phyloP scores from a whole-genome alignment of 345 rosid genomes.

The Citropsis articulata region DNA sequence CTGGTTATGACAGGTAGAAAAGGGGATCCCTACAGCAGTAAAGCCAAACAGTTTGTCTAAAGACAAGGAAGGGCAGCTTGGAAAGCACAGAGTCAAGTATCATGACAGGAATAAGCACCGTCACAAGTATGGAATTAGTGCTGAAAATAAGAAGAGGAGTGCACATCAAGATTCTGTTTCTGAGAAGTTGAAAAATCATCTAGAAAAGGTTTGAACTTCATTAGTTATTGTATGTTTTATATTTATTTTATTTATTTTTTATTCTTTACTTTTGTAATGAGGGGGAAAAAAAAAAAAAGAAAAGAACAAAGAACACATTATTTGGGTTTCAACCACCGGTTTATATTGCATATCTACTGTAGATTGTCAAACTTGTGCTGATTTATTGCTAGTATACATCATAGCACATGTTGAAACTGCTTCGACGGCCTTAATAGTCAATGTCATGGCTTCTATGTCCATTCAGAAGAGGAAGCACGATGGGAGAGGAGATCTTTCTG shows the following conservation, averaged over 20 bases:
- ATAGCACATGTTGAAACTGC: not conserved
- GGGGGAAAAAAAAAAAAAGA: no score
- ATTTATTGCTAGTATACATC: not conserved
- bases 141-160: slow-evolving; percentile 47
- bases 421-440: not conserved
- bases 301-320: no score
- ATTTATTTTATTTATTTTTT: no score
- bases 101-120: slow-evolving; percentile 74
- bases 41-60: slow-evolving; percentile 62
- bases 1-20: slow-evolving; percentile 45
- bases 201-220: slow-evolving; percentile 52
- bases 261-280: not conserved
- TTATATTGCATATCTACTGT: not conserved
- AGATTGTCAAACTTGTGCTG: not conserved
- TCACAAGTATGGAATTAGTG: slow-evolving; percentile 31
- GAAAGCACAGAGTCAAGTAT: slow-evolving; percentile 68
- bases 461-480: slow-evolving; percentile 87
- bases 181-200: slow-evolving; percentile 66
- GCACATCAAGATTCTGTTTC: slow-evolving; percentile 62
- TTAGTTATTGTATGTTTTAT: slow-evolving; percentile 1
- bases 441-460: not conserved
- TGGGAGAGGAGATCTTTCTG: slow-evolving; percentile 70
- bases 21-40: slow-evolving; percentile 52
- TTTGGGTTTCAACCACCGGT: not conserved
- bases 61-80: slow-evolving; percentile 77